Evolutionary conservation across 2,329 filamentous ascomycete species (phyloP).

Genomic region (Didymella keratinophila): DNA sequence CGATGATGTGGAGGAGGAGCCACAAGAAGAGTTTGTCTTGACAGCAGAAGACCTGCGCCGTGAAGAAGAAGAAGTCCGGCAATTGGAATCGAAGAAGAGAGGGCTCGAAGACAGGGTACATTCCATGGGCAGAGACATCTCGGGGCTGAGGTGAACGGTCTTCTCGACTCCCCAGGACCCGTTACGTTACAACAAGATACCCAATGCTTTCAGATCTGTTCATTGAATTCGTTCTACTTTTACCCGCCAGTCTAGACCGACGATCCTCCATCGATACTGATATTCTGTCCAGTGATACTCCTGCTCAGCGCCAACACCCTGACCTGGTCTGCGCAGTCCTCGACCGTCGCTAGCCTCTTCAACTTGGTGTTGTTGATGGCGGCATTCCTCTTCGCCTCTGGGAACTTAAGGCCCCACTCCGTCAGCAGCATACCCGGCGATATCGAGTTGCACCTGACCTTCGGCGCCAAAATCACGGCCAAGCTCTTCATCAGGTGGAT

Average conservation of each 20-base stretch:
- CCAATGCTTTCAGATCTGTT: slow-evolving; percentile 5
- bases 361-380: slow-evolving; percentile 55
- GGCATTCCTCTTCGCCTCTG: slow-evolving; percentile 54
- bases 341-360: slow-evolving; percentile 63
- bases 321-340: slow-evolving; percentile 53
- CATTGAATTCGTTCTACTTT: not conserved
- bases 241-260: slow-evolving; percentile 29
- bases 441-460: slow-evolving; percentile 70
- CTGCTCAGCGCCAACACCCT: slow-evolving; percentile 45
- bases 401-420: slow-evolving; percentile 59
- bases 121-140: slow-evolving; percentile 73
- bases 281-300: slow-evolving; percentile 50
- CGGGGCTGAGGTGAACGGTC: slow-evolving; percentile 57
- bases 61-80: slow-evolving; percentile 73
- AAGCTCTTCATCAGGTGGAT: slow-evolving; percentile 72
- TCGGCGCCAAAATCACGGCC: slow-evolving; percentile 67
- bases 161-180: slow-evolving; percentile 46
- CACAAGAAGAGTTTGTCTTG: slow-evolving; percentile 56
- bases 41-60: slow-evolving; percentile 73
- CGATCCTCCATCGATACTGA: slow-evolving; percentile 49
- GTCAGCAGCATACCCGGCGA: slow-evolving; percentile 71
- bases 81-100: slow-evolving; percentile 69
- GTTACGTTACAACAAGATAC: slow-evolving; percentile 31
- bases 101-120: slow-evolving; percentile 69
- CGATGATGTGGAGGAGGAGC: slow-evolving; percentile 53